These are phyloP conservation scores for Gnetum montanum DNA, from an alignment of 75 land plant genomes.

Conservation along the genomic window DNA sequence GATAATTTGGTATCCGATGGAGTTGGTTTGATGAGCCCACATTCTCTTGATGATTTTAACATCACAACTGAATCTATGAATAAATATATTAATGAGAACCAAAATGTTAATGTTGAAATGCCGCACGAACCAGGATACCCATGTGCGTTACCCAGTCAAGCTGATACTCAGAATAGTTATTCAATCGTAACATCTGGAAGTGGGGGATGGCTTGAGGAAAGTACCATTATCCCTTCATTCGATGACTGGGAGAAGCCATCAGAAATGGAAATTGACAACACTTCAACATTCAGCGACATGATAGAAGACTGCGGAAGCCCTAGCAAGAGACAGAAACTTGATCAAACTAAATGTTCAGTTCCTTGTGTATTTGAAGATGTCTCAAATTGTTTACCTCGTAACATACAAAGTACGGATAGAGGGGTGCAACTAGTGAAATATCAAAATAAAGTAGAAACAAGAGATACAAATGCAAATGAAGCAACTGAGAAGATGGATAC, in stretches of 20 bases:
- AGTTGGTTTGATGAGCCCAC: conserved; percentile 1
- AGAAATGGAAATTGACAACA: conserved; percentile 26
- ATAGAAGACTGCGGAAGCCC: neutral
- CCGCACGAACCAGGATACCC: conserved; percentile 12
- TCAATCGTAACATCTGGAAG: conserved; percentile 14
- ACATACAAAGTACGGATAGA: too few species aligned
- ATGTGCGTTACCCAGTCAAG: conserved; percentile 25
- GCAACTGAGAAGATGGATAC: neutral
- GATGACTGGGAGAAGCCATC: conserved; percentile 5
- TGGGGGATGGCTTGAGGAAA: conserved; percentile 57
- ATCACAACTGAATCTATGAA: conserved; percentile 11
- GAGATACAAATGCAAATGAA: neutral
- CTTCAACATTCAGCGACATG: too few species aligned
- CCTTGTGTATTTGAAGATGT: neutral
- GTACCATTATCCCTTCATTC: neutral
- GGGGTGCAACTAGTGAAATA: neutral
- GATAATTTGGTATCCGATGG: conserved; percentile 5
- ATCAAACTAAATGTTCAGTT: neutral
- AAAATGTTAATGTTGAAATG: conserved; percentile 22
- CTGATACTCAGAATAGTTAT: neutral
- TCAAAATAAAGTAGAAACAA: neutral
- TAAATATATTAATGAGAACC: conserved; percentile 16
- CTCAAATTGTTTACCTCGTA: neutral
- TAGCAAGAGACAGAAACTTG: conserved; percentile 4
- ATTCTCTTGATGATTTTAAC: conserved; percentile 2